Percentiles rank a stretch among this genome's conserved stretches.
Conservation (phyloP, 2,329 filamentous ascomycete species). For the Cadophora malorum region DNA sequence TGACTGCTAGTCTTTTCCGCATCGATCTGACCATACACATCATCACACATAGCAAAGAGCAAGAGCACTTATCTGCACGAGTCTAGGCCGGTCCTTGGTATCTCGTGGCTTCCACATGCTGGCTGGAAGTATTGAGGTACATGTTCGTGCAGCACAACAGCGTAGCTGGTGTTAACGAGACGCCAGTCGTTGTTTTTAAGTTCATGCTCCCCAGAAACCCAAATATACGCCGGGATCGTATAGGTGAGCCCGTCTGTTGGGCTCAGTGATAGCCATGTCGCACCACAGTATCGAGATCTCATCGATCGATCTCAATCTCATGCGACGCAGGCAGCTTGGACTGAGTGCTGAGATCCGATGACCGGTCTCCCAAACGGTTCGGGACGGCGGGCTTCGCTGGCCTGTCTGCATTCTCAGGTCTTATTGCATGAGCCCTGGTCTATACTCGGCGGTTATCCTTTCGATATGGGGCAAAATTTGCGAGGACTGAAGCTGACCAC, state of each 20-base stretch:
- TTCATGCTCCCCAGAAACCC: not conserved
- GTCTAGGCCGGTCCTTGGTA: not conserved
- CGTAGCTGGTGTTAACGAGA: not conserved
- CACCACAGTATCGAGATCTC: constrained; percentile 8
- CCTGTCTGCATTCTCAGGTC: not conserved
- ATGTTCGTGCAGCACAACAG: not conserved
- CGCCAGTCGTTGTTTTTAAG: not conserved
- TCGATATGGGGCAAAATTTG: constrained; percentile 3
- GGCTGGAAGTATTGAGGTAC: not conserved
- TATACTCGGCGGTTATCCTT: not conserved
- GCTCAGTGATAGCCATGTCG: not conserved
- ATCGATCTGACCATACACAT: not conserved
- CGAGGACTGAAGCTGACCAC: not conserved
- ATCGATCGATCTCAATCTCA: constrained; percentile 1
- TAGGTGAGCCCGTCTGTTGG: constrained; percentile 12
- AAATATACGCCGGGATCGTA: constrained; percentile 1
- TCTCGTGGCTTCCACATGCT: constrained; percentile 15
- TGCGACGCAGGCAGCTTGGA: not conserved
- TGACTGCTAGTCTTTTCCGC: not conserved
- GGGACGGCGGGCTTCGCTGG: not conserved
- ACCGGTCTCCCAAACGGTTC: not conserved
- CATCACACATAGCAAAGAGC: not conserved
- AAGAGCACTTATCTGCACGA: not conserved
- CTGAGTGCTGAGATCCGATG: not conserved
- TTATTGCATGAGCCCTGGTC: constrained; percentile 15